These are phyloP conservation scores for Paraconiothyrium sp. DNA, from an alignment of 2,329 filamentous ascomycete species.

Conservation along the genomic window DNA sequence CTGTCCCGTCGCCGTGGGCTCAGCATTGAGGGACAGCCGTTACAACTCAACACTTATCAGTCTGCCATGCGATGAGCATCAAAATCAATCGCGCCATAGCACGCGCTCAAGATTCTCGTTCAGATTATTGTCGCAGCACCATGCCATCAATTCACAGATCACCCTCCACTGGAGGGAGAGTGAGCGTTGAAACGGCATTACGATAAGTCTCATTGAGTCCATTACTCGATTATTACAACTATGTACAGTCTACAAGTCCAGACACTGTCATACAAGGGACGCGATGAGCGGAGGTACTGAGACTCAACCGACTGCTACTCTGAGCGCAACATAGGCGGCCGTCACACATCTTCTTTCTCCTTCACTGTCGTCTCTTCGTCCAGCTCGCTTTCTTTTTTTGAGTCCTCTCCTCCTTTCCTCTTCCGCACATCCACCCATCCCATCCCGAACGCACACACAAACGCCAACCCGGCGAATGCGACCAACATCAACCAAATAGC, in stretches of 20 bases:
- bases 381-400: conserved; percentile 7
- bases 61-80: no score
- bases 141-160: no score
- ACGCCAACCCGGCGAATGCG: conserved; percentile 23
- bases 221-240: neutral
- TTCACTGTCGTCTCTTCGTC: neutral
- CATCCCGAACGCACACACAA: conserved; percentile 30
- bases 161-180: no score
- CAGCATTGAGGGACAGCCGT: no score
- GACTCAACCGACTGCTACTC: neutral
- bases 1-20: neutral
- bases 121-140: no score
- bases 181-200: no score
- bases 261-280: neutral
- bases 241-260: neutral
- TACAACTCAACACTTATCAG: no score
- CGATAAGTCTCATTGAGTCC: no score
- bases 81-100: no score
- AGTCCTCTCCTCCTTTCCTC: conserved; percentile 14
- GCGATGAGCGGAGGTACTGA: neutral
- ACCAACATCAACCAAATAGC: conserved; percentile 38
- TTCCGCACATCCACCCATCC: conserved; percentile 38
- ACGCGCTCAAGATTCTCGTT: no score
- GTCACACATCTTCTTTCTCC: neutral
- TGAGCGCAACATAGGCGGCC: neutral